phyloP scores from a whole-genome alignment of 495 filamentous ascomycete genomes.

The Lasiosphaeriaceae sp. region DNA sequence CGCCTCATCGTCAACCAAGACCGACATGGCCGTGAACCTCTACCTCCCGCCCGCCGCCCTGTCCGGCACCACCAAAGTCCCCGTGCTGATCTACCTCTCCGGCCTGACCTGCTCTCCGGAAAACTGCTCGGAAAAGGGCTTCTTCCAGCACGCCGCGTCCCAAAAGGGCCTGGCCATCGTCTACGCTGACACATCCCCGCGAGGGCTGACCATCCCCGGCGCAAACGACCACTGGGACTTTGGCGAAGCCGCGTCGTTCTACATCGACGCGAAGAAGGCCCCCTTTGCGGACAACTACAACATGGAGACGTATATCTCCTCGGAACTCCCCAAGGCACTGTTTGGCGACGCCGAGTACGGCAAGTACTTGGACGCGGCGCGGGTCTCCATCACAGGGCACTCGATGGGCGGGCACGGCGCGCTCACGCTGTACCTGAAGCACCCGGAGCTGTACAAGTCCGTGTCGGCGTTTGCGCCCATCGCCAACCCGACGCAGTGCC shows the following conservation, averaged over 20 bases:
- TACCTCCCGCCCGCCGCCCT: constrained; percentile 63
- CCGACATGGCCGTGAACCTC: constrained; percentile 67
- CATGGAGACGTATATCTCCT: constrained; percentile 88
- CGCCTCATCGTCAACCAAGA: constrained; percentile 63
- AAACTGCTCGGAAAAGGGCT: constrained; percentile 95
- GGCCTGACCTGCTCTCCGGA: constrained; percentile 94
- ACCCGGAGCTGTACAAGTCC: constrained; percentile 82
- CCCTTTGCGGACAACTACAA: constrained; percentile 74
- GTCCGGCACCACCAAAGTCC: constrained; percentile 57
- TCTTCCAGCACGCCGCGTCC: constrained; percentile 80
- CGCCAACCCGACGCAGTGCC: constrained; percentile 75
- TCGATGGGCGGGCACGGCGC: constrained; percentile 97
- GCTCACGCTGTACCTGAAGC: constrained; percentile 83
- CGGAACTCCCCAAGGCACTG: constrained; percentile 73
- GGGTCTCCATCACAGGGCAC: constrained; percentile 84
- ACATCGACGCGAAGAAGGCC: constrained; percentile 78
- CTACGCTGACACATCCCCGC: constrained; percentile 92
- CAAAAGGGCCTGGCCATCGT: constrained; percentile 79
- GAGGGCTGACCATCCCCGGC: constrained; percentile 71
- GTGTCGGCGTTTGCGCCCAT: constrained; percentile 92
- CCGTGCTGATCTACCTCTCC: constrained; percentile 90
- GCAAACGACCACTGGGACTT: constrained; percentile 89
- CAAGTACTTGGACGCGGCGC: constrained; percentile 57
- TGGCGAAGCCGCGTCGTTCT: constrained; percentile 87
- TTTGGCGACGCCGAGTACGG: constrained; percentile 55